Evolutionary conservation across 768 basidiomycete species (phyloP).

Genomic region (Leucocoprinus sp.): DNA sequence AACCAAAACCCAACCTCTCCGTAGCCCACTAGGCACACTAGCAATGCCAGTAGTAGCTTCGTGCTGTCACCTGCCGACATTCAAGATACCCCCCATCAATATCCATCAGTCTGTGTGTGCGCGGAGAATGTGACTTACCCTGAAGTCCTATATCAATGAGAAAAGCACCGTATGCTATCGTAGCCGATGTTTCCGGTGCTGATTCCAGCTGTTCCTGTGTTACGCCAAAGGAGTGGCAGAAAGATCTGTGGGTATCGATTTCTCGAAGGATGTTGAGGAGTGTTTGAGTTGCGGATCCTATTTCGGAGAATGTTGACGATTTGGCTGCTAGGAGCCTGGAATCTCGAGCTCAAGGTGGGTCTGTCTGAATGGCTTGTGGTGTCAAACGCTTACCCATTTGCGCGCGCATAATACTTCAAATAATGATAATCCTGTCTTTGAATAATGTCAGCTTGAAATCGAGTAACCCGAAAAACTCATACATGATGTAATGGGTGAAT

Average conservation of each 20-base stretch:
- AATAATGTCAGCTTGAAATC: background rate
- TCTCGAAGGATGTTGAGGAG: constrained; percentile 62
- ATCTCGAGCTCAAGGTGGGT: background rate
- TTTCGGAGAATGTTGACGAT: constrained; percentile 52
- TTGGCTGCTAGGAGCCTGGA: constrained; percentile 72
- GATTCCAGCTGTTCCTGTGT: constrained; percentile 47
- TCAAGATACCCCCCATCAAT: background rate
- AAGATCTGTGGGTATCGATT: constrained; percentile 60
- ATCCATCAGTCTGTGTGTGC: background rate
- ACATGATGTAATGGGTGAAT: constrained; percentile 86
- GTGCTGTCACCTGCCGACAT: constrained; percentile 51
- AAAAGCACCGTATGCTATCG: constrained; percentile 83
- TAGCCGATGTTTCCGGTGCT: constrained; percentile 60
- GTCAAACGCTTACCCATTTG: constrained; percentile 47
- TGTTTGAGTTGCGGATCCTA: constrained; percentile 54
- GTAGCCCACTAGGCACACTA: constrained; percentile 85
- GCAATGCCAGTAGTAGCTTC: constrained; percentile 70
- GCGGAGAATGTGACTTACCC: constrained; percentile 30
- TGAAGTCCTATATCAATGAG: constrained; percentile 70
- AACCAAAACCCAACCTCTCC: constrained; percentile 89
- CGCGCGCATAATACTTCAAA: constrained; percentile 76
- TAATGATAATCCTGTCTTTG: constrained; percentile 75
- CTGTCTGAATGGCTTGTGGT: background rate
- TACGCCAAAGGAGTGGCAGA: constrained; percentile 68
- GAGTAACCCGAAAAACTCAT: constrained; percentile 15